A percentile compares a stretch with the other conserved stretches of the same genome.
Conservation (phyloP, 148 eudicot genomes). For the Chenopodium album region DNA sequence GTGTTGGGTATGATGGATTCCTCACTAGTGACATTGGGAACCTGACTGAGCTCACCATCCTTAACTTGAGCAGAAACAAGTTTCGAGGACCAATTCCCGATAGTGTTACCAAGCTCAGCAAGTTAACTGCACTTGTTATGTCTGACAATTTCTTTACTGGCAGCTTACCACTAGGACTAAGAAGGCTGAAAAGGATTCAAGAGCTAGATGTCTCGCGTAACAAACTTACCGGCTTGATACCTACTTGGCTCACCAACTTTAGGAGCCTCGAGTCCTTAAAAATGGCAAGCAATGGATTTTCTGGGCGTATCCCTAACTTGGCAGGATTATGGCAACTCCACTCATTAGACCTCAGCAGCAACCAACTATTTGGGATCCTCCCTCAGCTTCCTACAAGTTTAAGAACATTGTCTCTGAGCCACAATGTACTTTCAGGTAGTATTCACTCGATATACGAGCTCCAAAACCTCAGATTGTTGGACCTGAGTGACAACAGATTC, state of each 20-base stretch:
- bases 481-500: conserved; percentile 61
- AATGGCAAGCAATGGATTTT: conserved; percentile 49
- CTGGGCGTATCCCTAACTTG: conserved; percentile 53
- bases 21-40: conserved; percentile 56
- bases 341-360: conserved; percentile 52
- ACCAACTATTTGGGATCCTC: conserved; percentile 50
- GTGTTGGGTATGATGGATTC: conserved; percentile 60
- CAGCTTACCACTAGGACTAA: conserved; percentile 37
- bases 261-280: conserved; percentile 37
- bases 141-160: conserved; percentile 58
- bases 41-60: conserved; percentile 48
- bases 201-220: conserved; percentile 50
- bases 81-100: conserved; percentile 65
- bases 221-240: conserved; percentile 54
- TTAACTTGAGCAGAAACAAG: conserved; percentile 58
- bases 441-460: conserved; percentile 42
- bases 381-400: conserved; percentile 53
- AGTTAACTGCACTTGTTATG: conserved; percentile 43
- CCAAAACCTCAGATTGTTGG: conserved; percentile 34
- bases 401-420: conserved; percentile 34
- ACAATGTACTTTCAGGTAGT: conserved; percentile 58
- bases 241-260: conserved; percentile 36
- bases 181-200: conserved; percentile 42
- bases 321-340: conserved; percentile 61
- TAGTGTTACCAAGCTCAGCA: conserved; percentile 41